Evolutionary conservation across 176 grass and related monocot genomes (phyloP), one percentile per base, ranked within the genome.

Genomic region (Bromus sterilis): DNA sequence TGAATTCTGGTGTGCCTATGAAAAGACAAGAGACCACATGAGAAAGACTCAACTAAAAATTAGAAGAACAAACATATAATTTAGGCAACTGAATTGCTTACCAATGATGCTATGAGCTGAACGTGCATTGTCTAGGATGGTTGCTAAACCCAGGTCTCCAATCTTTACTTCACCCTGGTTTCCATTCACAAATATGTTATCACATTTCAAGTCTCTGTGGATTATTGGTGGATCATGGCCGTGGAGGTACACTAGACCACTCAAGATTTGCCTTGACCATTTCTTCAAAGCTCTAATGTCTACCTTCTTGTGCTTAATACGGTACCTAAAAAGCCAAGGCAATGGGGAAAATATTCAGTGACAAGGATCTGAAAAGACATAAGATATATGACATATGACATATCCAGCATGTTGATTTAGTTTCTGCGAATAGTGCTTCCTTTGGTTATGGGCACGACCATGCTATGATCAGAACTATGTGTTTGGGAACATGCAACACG

Each of bases 131-230:
- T 88, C 81, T 57, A 94, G 73, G 73, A 91, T 94, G 21, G 92
- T 86, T 30, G 89, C 92, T 84, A 94, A 91, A 35, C 92, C 92
- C 29, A 94, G 84, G 56, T 94, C 92, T 71, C 92, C 92, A 87
- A 91, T 94, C 81, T 94, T 94, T 58, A 91, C 92, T 70, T 94
- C 92, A 28, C 92, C 92, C 72, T 91, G 92, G 73, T 94, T 94
- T 56, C 89, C 92, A 26, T 94, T 94, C 56, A 94, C 89, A 79
- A 94, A 94, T 75, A 94, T 94, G 34, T 94, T 94, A 41, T 94
- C 92, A 0, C 92, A 91, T 77, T 94, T 94, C 65, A 94, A 78
- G 24, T 94, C 92, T 79, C 92, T 78, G 25, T 94, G 92, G 36
- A 94, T 94, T 34, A 91, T 84, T 26, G 92, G 92, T 37, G 92